phyloP scores from a whole-genome alignment of 1,284 basidiomycete genomes.

The Schizophyllum commune region DNA sequence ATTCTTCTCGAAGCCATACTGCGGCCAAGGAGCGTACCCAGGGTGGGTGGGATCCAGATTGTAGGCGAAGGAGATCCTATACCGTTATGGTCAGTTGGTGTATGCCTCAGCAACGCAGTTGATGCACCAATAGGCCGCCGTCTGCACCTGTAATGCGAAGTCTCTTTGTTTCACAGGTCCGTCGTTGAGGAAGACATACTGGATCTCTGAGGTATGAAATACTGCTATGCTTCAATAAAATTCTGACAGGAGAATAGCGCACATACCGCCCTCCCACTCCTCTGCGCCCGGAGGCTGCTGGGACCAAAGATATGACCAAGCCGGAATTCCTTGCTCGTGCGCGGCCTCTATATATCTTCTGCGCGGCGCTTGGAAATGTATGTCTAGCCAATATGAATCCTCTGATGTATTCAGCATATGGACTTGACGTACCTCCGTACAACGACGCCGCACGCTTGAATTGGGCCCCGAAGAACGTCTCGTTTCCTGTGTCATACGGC shows the following conservation, averaged over 20 bases:
- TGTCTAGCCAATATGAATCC: constrained; percentile 10
- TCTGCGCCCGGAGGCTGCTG: constrained; percentile 13
- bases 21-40: not conserved
- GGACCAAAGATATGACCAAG: constrained; percentile 13
- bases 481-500: constrained; percentile 16
- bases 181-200: constrained; percentile 10
- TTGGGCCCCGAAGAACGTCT: constrained; percentile 14
- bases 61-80: not conserved
- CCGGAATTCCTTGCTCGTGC: constrained; percentile 1
- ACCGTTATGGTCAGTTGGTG: not conserved
- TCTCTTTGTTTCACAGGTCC: not conserved
- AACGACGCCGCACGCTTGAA: constrained; percentile 18
- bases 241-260: not conserved
- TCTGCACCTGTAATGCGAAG: not conserved
- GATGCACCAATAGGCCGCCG: not conserved
- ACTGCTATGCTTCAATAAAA: constrained; percentile 9
- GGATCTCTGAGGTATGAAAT: constrained; percentile 18
- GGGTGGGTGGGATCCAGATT: not conserved
- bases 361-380: constrained; percentile 5
- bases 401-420: not conserved
- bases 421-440: constrained; percentile 6
- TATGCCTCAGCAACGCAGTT: not conserved
- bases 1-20: not conserved
- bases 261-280: constrained; percentile 14
- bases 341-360: not conserved